Percentiles rank a stretch among this genome's conserved stretches.
Conservation (phyloP, 1,284 basidiomycete species). For the Psilocybe mexicana region DNA sequence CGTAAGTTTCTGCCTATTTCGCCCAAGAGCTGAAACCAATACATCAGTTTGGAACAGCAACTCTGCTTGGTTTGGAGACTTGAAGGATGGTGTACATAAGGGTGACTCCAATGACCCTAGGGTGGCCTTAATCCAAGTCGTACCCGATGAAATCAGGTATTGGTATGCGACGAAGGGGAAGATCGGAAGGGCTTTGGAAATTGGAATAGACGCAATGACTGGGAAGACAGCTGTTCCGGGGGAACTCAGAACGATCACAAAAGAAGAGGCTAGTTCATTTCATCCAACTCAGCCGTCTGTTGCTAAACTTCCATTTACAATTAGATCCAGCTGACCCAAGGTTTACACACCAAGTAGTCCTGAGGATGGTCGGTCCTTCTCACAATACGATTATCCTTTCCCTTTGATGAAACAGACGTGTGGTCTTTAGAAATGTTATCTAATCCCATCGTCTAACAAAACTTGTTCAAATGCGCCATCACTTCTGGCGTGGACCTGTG, state of each 20-base stretch:
- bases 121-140: slow-evolving; percentile 78
- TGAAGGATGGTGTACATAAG: slow-evolving; percentile 85
- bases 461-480: too few species aligned
- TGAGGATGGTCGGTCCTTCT: background rate
- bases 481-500: too few species aligned
- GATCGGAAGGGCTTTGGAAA: slow-evolving; percentile 52
- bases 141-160: slow-evolving; percentile 81
- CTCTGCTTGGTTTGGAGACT: slow-evolving; percentile 84
- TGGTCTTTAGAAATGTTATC: too few species aligned
- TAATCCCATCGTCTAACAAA: too few species aligned
- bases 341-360: slow-evolving; percentile 38
- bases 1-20: slow-evolving; percentile 39
- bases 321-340: slow-evolving; percentile 40
- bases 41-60: slow-evolving; percentile 38
- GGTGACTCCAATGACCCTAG: slow-evolving; percentile 83
- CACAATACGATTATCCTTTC: too few species aligned
- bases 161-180: slow-evolving; percentile 56
- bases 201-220: slow-evolving; percentile 56
- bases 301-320: slow-evolving; percentile 8
- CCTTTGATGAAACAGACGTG: too few species aligned
- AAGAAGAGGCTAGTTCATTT: slow-evolving; percentile 47
- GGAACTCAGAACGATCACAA: slow-evolving; percentile 61
- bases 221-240: slow-evolving; percentile 62
- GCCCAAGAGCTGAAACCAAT: background rate
- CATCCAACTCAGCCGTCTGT: background rate